Evolutionary conservation across 345 rosid species (phyloP), one percentile per base, ranked within the genome.

Genomic region (Angophora floribunda): DNA sequence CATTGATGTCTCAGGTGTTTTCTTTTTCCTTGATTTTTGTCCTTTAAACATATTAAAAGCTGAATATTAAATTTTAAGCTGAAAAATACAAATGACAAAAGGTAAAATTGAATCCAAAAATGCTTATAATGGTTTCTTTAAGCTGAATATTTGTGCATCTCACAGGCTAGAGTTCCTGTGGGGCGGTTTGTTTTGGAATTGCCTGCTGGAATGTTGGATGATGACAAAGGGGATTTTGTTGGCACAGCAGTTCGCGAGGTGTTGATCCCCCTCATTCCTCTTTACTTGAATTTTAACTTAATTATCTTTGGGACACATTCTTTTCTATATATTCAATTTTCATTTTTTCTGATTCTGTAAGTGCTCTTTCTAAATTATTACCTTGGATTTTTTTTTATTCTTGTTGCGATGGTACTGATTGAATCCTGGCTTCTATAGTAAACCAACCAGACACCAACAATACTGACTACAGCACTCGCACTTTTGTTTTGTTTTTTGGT

Each of bases 151-250:
- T 55, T 80, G 9, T 86, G 87, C 30, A 57, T 92, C n/a, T 92
- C 36, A 36, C 94, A 97, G 99, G 98, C 90, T 91, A 90, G 99
- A 88, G 99, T 96, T 89, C 99, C 99, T 19, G 91, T 96, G 22
- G 99, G 99, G 89, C 93, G 93, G 92, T 53, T 92, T 88, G 91
- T 96, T 52, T 88, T 97, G 94, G 99, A 97, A 89, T 89, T 97
- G 94, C 99, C 99, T 65, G 99, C 99, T 90, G 99, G 99, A 87
- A 97, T 96, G 99, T 90, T 95, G 93, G 97, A 95, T 93, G 98
- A 91, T 91, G 99, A 95, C 91, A 59, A 94, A 90, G 96, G 96
- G 86, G 98, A 95, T 90, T 96, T 96, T 88, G 93, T 96, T 87
- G 99, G 99, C 88, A 95, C 99, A 79, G 99, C 98, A 41, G 96